A percentile compares a stretch with the other conserved stretches of the same genome.
phyloP scores from a whole-genome alignment of 2,329 filamentous ascomycete genomes.

The Colletotrichum tropicale region DNA sequence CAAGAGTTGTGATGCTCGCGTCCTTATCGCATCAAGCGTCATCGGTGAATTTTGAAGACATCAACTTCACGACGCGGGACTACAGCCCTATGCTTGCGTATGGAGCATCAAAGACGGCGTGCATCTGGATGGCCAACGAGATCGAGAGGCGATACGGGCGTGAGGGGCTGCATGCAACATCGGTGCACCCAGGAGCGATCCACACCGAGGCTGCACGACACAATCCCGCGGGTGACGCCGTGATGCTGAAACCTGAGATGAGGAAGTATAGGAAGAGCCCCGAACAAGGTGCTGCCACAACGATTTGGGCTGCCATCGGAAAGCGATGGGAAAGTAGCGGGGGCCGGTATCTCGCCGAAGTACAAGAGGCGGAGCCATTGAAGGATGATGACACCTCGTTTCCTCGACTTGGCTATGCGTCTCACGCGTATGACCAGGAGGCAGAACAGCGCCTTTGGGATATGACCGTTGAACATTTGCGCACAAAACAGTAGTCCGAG shows the following conservation, averaged over 20 bases:
- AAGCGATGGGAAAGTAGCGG: conserved; percentile 48
- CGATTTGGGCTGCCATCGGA: conserved; percentile 45
- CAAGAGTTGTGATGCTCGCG: conserved; percentile 44
- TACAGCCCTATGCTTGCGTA: conserved; percentile 44
- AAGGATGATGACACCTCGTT: background rate
- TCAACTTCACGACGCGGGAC: conserved; percentile 22
- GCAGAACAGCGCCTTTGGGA: background rate
- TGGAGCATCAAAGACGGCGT: conserved; percentile 24
- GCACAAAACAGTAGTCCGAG: background rate
- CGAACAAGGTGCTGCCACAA: conserved; percentile 53
- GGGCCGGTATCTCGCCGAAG: conserved; percentile 49
- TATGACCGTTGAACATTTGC: background rate
- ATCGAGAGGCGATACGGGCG: conserved; percentile 52
- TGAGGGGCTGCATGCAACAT: conserved; percentile 45
- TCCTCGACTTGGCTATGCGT: background rate
- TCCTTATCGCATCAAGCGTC: conserved; percentile 6
- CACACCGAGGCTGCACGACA: conserved; percentile 22
- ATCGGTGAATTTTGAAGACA: conserved; percentile 8
- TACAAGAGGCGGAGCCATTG: conserved; percentile 25
- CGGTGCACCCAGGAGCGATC: conserved; percentile 53
- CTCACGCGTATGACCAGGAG: background rate
- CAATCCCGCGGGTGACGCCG: background rate
- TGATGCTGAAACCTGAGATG: conserved; percentile 4
- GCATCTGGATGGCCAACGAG: conserved; percentile 52
- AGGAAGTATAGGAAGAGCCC: conserved; percentile 17